These are phyloP conservation scores for Xylaria polymorpha DNA, from an alignment of 2,329 filamentous ascomycete species.

Conservation along the genomic window DNA sequence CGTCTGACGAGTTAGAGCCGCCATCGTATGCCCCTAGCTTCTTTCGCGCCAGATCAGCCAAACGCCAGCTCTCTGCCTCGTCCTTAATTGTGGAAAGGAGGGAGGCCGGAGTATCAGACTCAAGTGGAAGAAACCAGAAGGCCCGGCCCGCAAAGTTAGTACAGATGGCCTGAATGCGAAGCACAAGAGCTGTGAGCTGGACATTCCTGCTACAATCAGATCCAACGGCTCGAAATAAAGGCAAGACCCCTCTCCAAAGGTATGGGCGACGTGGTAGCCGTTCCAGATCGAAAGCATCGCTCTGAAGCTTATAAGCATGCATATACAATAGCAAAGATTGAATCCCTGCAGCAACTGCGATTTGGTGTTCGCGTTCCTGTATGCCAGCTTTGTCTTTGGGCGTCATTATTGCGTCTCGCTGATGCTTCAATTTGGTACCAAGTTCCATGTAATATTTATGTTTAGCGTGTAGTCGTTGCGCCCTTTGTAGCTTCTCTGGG, in stretches of 20 bases:
- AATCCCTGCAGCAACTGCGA: slow-evolving; percentile 47
- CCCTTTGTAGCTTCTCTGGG: slow-evolving; percentile 47
- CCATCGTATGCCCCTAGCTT: slow-evolving; percentile 45
- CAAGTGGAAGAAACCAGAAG: slow-evolving; percentile 42
- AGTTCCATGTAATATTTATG: slow-evolving; percentile 55
- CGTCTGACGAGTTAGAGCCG: slow-evolving; percentile 42
- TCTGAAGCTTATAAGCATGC: slow-evolving; percentile 63
- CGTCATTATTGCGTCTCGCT: slow-evolving; percentile 61
- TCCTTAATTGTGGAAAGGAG: slow-evolving; percentile 44
- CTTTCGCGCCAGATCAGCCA: slow-evolving; percentile 44
- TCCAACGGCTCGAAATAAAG: slow-evolving; percentile 44
- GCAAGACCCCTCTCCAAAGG: slow-evolving; percentile 44
- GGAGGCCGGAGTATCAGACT: slow-evolving; percentile 41
- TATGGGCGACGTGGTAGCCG: slow-evolving; percentile 56
- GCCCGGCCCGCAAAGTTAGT: slow-evolving; percentile 44
- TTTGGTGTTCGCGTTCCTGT: slow-evolving; percentile 45
- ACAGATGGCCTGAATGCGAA: slow-evolving; percentile 49
- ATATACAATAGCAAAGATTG: slow-evolving; percentile 57
- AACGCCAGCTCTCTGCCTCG: slow-evolving; percentile 47
- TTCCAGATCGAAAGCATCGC: slow-evolving; percentile 58
- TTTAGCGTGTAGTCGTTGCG: slow-evolving; percentile 52
- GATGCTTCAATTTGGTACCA: slow-evolving; percentile 65
- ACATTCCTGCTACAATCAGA: slow-evolving; percentile 43
- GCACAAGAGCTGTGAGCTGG: slow-evolving; percentile 44
- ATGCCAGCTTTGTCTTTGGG: slow-evolving; percentile 30